Conservation (phyloP, 140 eudicot species). For the Bidens hawaiensis region DNA sequence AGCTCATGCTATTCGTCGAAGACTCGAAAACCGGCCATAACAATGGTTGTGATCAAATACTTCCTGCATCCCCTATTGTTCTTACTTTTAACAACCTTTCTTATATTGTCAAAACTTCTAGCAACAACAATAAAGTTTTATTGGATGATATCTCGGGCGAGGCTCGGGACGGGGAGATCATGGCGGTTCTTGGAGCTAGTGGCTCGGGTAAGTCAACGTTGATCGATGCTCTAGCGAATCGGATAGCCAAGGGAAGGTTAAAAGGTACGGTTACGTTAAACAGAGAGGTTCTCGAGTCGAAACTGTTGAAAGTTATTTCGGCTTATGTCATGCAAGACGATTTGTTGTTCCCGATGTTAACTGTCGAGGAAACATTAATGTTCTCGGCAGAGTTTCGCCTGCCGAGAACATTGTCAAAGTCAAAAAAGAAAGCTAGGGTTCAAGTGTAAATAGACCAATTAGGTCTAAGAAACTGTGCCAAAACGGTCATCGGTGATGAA, state of each 20-base stretch:
- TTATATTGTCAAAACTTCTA: constrained; percentile 52
- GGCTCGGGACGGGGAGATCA: constrained; percentile 82
- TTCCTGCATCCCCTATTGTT: constrained; percentile 42
- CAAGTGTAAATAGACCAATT: constrained; percentile 68
- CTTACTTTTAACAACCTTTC: constrained; percentile 62
- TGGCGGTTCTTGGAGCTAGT: constrained; percentile 96
- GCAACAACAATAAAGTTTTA: constrained; percentile 41
- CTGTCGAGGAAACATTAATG: constrained; percentile 87
- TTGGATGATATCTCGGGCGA: constrained; percentile 67
- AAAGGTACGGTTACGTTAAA: constrained; percentile 61
- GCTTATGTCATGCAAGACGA: constrained; percentile 98
- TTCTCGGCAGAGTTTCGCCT: constrained; percentile 87
- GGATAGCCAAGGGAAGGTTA: constrained; percentile 65
- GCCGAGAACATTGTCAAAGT: constrained; percentile 55
- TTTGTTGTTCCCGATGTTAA: constrained; percentile 79
- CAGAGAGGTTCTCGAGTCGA: constrained; percentile 67
- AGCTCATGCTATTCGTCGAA: constrained; percentile 40
- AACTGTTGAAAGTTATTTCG: constrained; percentile 68
- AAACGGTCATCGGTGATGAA: constrained; percentile 89
- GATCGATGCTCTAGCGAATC: constrained; percentile 81
- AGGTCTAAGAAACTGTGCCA: constrained; percentile 68
- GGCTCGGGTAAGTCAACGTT: constrained; percentile 92
- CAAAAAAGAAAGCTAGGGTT: constrained; percentile 69
- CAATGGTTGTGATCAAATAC: constrained; percentile 20
- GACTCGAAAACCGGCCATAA: constrained; percentile 23